Conservation (phyloP, 2,329 filamentous ascomycete species). For the Colletotrichum coccodes region DNA sequence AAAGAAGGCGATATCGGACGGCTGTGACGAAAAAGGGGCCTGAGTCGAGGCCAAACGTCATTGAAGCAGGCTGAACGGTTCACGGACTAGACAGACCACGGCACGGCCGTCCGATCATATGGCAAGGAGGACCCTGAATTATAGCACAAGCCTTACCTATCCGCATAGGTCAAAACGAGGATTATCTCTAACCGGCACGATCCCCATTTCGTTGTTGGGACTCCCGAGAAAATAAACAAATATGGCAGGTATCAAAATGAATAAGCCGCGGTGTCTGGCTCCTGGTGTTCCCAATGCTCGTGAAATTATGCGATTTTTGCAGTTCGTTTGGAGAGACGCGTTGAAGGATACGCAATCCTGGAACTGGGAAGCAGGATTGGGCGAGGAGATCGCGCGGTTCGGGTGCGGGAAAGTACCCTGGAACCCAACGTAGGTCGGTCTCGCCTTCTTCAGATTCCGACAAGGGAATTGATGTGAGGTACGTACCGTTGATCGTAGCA, state of each 20-base stretch:
- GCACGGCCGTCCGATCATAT: neutral
- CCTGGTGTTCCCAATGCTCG: neutral
- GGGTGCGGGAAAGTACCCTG: neutral
- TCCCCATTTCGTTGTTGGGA: neutral
- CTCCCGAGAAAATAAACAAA: neutral
- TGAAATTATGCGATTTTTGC: neutral
- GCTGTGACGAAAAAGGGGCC: neutral
- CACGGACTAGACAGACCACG: neutral
- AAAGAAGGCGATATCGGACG: neutral
- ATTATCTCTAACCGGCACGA: constrained; percentile 10
- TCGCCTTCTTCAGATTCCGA: neutral
- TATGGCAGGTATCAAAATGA: neutral
- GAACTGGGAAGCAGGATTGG: neutral
- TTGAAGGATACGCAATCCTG: neutral
- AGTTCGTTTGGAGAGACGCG: neutral
- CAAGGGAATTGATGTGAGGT: neutral
- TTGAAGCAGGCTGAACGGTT: neutral
- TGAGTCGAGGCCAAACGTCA: neutral
- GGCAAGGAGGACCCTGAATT: constrained; percentile 24
- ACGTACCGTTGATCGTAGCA: neutral
- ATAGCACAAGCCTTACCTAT: constrained; percentile 9
- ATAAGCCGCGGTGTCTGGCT: neutral
- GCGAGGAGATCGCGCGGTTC: neutral
- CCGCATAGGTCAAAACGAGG: constrained; percentile 12
- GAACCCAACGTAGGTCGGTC: neutral